phyloP scores from a whole-genome alignment of 2,329 filamentous ascomycete genomes.

The Microdochium paspali region DNA sequence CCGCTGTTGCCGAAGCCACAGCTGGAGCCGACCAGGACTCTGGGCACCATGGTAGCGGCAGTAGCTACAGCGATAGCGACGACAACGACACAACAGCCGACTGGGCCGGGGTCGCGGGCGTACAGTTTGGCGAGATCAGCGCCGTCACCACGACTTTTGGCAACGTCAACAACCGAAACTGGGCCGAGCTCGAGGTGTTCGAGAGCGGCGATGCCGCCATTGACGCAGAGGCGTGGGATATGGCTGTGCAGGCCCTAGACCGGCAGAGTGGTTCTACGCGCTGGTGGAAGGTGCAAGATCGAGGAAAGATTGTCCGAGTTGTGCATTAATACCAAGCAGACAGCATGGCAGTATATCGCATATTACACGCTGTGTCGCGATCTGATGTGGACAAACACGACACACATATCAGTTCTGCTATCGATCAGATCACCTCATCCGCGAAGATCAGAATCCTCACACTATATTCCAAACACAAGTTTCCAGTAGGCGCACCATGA shows the following conservation, averaged over 20 bases:
- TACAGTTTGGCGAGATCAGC: background rate
- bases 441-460: too few relatives aligned
- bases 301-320: background rate
- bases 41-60: background rate
- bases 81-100: background rate
- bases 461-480: too few relatives aligned
- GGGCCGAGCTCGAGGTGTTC: slow-evolving; percentile 33
- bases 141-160: background rate
- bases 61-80: background rate
- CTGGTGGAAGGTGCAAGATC: background rate
- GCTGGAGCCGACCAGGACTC: slow-evolving; percentile 8
- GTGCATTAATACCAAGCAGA: background rate
- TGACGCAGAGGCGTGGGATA: slow-evolving; percentile 34
- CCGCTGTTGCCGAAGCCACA: slow-evolving; percentile 1
- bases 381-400: too few relatives aligned
- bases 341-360: too few relatives aligned
- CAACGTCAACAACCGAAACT: slow-evolving; percentile 18
- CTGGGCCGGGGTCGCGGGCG: background rate
- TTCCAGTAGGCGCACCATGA: too few relatives aligned
- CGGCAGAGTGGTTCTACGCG: background rate
- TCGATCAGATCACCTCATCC: too few relatives aligned
- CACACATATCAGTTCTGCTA: too few relatives aligned
- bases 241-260: slow-evolving; percentile 20
- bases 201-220: slow-evolving; percentile 36
- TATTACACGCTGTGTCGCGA: too few relatives aligned